A percentile compares a stretch with the other conserved stretches of the same genome.
phyloP scores from a whole-genome alignment of 176 grass and related monocot species.

The Eragrostis nindensis region DNA sequence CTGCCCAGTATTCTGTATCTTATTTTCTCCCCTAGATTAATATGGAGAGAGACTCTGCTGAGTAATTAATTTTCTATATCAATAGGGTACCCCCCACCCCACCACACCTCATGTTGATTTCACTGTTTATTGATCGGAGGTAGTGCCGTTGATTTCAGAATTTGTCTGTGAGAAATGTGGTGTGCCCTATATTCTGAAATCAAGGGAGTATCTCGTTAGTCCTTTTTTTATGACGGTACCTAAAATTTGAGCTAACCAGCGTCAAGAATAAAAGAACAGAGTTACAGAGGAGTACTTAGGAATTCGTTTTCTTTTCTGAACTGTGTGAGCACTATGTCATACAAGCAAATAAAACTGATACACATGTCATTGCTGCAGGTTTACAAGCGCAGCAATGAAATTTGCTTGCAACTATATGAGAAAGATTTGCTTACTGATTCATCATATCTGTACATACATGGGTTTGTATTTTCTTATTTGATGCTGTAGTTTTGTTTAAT shows the following conservation, averaged over 20 bases:
- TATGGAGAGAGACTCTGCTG: background rate
- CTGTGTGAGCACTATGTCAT: background rate
- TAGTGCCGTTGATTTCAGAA: background rate
- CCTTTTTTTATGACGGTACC: too few species aligned
- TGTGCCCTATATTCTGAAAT: constrained; percentile 14
- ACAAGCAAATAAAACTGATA: background rate
- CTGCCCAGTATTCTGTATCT: constrained; percentile 30
- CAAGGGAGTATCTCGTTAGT: background rate
- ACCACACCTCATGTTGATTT: background rate
- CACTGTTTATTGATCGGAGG: constrained; percentile 19
- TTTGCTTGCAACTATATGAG: constrained; percentile 92
- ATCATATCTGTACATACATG: constrained; percentile 88
- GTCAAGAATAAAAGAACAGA: too few species aligned
- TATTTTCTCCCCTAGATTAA: constrained; percentile 7
- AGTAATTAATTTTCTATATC: constrained; percentile 1
- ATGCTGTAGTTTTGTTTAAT: constrained; percentile 12
- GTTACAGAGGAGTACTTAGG: background rate
- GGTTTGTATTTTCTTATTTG: constrained; percentile 62
- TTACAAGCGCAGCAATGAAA: constrained; percentile 71
- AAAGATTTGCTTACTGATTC: constrained; percentile 89
- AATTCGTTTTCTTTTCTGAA: constrained; percentile 3
- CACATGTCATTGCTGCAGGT: constrained; percentile 54
- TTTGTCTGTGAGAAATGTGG: constrained; percentile 6
- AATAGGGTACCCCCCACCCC: background rate
- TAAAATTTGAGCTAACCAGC: too few species aligned